Evolutionary conservation across 257 asterid species (phyloP).

Genomic region (Forsythia viridissima): DNA sequence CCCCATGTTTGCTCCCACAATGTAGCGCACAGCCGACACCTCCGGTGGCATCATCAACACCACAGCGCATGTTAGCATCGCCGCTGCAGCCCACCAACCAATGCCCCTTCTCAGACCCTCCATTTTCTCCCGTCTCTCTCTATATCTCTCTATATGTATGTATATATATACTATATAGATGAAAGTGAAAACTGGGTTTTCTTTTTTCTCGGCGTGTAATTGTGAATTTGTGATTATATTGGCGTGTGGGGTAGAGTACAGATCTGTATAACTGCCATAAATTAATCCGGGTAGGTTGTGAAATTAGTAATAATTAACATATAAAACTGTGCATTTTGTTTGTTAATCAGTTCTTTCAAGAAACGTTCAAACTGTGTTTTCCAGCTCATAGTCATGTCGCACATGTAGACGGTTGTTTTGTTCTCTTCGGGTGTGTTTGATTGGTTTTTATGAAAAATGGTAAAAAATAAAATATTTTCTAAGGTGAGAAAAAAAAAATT

Average conservation of each 20-base stretch:
- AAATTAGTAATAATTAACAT: not conserved
- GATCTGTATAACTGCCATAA: slow-evolving; percentile 19
- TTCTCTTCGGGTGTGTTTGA: not conserved
- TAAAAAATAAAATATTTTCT: too few species aligned
- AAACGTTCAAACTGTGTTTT: not conserved
- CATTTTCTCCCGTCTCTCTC: slow-evolving; percentile 19
- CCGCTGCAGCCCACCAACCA: slow-evolving; percentile 35
- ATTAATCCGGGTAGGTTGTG: not conserved
- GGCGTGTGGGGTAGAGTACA: slow-evolving; percentile 35
- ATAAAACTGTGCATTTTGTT: not conserved
- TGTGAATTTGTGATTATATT: slow-evolving; percentile 15
- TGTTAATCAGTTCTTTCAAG: not conserved
- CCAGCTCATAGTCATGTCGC: not conserved
- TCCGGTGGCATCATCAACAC: slow-evolving; percentile 45
- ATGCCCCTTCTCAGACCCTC: slow-evolving; percentile 28
- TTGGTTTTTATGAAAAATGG: too few species aligned
- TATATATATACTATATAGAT: slow-evolving; percentile 7
- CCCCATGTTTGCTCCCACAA: slow-evolving; percentile 47
- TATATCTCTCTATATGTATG: not conserved
- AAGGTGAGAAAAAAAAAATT: too few species aligned
- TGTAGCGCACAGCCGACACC: slow-evolving; percentile 55
- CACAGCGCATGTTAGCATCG: slow-evolving; percentile 41
- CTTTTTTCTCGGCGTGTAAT: not conserved
- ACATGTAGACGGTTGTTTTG: not conserved
- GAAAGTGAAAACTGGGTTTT: slow-evolving; percentile 4